These are phyloP conservation scores for Ceratocystis diversiconidia DNA, from an alignment of 2,329 filamentous ascomycete genomes.

Conservation along the genomic window DNA sequence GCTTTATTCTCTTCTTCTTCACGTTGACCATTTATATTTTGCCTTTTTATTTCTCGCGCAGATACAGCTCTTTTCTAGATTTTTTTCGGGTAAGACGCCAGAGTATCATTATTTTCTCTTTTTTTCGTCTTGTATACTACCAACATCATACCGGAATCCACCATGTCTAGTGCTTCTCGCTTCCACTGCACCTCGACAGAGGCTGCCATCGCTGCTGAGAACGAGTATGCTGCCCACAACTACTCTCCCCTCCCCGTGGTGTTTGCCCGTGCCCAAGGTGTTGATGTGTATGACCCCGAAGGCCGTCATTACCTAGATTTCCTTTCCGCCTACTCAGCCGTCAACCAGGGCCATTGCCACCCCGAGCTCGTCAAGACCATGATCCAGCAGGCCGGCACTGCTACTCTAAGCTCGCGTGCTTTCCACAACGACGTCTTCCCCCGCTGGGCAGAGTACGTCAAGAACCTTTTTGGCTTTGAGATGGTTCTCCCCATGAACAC, in stretches of 20 bases:
- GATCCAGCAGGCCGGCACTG: constrained; percentile 70
- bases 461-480: constrained; percentile 79
- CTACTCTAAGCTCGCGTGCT: constrained; percentile 85
- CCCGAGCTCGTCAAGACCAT: constrained; percentile 87
- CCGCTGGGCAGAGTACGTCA: constrained; percentile 84
- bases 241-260: constrained; percentile 95
- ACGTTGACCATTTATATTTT: neutral
- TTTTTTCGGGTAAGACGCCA: neutral
- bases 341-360: constrained; percentile 97
- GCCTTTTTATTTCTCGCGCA: neutral
- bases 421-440: constrained; percentile 99
- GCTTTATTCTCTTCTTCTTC: neutral
- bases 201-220: constrained; percentile 65
- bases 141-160: constrained; percentile 18
- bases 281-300: constrained; percentile 93
- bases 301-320: constrained; percentile 93
- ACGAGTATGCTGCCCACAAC: constrained; percentile 87
- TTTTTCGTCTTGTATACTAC: neutral
- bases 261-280: constrained; percentile 71
- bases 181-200: constrained; percentile 68
- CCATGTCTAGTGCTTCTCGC: constrained; percentile 44
- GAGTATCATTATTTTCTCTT: constrained; percentile 7
- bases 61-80: neutral
- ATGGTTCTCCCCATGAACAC: constrained; percentile 99
- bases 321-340: constrained; percentile 91